These are phyloP conservation scores for Boletus vermiculosoides DNA, from an alignment of 768 basidiomycete genomes.

Conservation along the genomic window DNA sequence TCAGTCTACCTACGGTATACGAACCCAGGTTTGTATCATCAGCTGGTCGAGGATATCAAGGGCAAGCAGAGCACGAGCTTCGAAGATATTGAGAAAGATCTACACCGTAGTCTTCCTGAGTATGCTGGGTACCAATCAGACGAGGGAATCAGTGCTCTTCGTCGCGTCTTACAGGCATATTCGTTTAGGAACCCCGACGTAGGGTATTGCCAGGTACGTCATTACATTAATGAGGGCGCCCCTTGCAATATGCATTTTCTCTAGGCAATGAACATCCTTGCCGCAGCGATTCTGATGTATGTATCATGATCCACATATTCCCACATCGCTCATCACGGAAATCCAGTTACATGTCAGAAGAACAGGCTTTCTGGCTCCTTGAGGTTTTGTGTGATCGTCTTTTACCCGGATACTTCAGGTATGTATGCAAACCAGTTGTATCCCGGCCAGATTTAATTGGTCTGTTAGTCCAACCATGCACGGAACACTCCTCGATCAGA, in stretches of 20 bases:
- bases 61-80: slow-evolving; percentile 85
- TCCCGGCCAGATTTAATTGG: slow-evolving; percentile 4
- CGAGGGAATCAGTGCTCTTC: slow-evolving; percentile 78
- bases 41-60: slow-evolving; percentile 70
- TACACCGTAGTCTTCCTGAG: slow-evolving; percentile 94
- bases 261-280: slow-evolving; percentile 96
- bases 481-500: slow-evolving; percentile 96
- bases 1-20: slow-evolving; percentile 87
- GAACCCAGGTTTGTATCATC: slow-evolving; percentile 80
- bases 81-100: slow-evolving; percentile 98
- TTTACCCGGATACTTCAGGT: slow-evolving; percentile 97
- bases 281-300: slow-evolving; percentile 91
- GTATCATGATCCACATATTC: slow-evolving; percentile 19
- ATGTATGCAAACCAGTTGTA: slow-evolving; percentile 17
- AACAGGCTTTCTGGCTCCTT: slow-evolving; percentile 96
- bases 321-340: slow-evolving; percentile 6
- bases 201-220: slow-evolving; percentile 86
- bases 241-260: slow-evolving; percentile 1
- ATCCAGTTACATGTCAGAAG: slow-evolving; percentile 94
- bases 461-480: slow-evolving; percentile 88
- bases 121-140: slow-evolving; percentile 94
- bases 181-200: slow-evolving; percentile 92
- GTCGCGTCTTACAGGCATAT: slow-evolving; percentile 92
- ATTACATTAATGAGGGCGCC: neutral
- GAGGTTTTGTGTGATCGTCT: slow-evolving; percentile 93